A percentile compares a stretch with the other conserved stretches of the same genome.
Evolutionary conservation across 305 asterid species (phyloP).

Genomic region (Striga hermonthica): DNA sequence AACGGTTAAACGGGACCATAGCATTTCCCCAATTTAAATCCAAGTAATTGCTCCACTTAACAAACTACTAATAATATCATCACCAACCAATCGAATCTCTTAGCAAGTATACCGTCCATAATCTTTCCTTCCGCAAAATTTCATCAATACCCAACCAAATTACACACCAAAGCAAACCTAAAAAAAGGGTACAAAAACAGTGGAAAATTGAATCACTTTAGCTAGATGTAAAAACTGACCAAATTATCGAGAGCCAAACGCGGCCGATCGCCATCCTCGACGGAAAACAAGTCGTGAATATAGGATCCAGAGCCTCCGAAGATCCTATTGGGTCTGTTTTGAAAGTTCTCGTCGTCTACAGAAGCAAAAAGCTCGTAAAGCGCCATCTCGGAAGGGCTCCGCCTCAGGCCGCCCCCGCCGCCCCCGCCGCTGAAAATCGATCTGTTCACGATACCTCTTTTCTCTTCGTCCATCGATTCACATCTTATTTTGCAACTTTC

Average conservation of each 20-base stretch:
- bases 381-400: slow-evolving; percentile 56
- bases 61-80: no score
- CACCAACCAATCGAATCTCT: no score
- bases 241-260: slow-evolving; percentile 32
- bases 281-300: slow-evolving; percentile 32
- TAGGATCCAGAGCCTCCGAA: slow-evolving; percentile 28
- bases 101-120: no score
- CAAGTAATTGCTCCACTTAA: no score
- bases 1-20: no score
- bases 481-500: background rate
- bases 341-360: slow-evolving; percentile 27
- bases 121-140: no score
- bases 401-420: slow-evolving; percentile 43
- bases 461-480: slow-evolving; percentile 40
- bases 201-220: no score
- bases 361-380: slow-evolving; percentile 44
- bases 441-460: slow-evolving; percentile 24
- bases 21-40: no score
- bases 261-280: slow-evolving; percentile 32
- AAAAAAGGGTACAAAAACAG: no score
- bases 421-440: slow-evolving; percentile 26
- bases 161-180: no score
- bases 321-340: slow-evolving; percentile 37
- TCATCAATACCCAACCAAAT: no score
- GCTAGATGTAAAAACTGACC: slow-evolving; percentile 31